Base-by-base conservation (phyloP, 805 yeast genomes). In the Yarrowia deformans region DNA sequence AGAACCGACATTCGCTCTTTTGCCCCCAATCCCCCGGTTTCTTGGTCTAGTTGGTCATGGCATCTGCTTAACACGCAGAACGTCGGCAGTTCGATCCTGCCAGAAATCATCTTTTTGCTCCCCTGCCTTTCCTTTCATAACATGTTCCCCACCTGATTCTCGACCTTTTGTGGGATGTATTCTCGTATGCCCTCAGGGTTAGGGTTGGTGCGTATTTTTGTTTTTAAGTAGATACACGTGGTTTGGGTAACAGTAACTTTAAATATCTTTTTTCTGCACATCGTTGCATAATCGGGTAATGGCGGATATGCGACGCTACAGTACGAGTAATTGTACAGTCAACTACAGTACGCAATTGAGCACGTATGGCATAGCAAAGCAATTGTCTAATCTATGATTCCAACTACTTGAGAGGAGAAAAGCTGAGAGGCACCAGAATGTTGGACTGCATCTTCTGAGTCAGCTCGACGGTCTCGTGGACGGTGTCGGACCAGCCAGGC, bases 51-150 rank as follows among this genome's bases (percentile, higher is more conserved):
- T 92, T 82, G 29, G 29, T 23, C 29, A 23, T 4, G 97, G 97
- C 97, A 90, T 90, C 93, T 91, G 97, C 97, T 90, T 92, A 91
- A 92, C 97, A 92, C 97, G 97, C 97, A 91, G 93, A 90, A 90
- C 92, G 97, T 93, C 97, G 97, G 97, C 97, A 91, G 97, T 93
- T 93, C 97, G 97, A 93, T 91, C 97, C 97, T 92, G 97, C 68
- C 56, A 48, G 48, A 63, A 49, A 63, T 63, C 68, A 63, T 23
- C 19, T 63, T 63, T 63, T 60, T 54, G 54, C 37, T 29, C n/a
- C n/a, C n/a, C n/a, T n/a, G n/a, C n/a, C n/a, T n/a, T n/a, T n/a
- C n/a, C n/a, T n/a, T n/a, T n/a, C n/a, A n/a, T n/a, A n/a, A n/a
- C n/a, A 23, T 23, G 29, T 23, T 23, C 29, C 29, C 29, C 29